phyloP scores from a whole-genome alignment of 2,329 filamentous ascomycete genomes.

The Cadophora gregata region DNA sequence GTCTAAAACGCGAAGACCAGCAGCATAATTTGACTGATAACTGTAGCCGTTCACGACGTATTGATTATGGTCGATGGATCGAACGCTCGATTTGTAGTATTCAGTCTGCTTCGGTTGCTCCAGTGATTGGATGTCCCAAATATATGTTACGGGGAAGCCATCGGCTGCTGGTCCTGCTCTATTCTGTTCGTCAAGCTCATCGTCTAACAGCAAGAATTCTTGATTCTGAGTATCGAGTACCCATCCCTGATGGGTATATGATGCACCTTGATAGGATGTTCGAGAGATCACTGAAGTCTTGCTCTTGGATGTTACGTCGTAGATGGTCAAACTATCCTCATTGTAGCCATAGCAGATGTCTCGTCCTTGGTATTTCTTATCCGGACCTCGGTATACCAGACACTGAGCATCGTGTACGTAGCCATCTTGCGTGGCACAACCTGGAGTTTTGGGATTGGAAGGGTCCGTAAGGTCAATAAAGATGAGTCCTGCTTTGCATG shows the following conservation, averaged over 20 bases:
- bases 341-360: constrained; percentile 31
- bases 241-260: constrained; percentile 58
- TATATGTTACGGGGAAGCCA: constrained; percentile 55
- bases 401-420: constrained; percentile 52
- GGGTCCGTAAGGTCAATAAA: constrained; percentile 56
- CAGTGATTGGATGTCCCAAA: constrained; percentile 53
- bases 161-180: constrained; percentile 49
- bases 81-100: constrained; percentile 48
- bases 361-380: constrained; percentile 28
- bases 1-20: constrained; percentile 48
- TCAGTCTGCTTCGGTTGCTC: constrained; percentile 50
- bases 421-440: constrained; percentile 55
- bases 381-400: constrained; percentile 33
- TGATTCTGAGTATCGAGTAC: constrained; percentile 25
- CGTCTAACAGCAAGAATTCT: constrained; percentile 24
- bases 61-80: constrained; percentile 54
- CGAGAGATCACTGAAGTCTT: constrained; percentile 50
- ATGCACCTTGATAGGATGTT: constrained; percentile 55
- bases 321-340: constrained; percentile 49
- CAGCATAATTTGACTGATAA: constrained; percentile 57
- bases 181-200: constrained; percentile 50
- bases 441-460: constrained; percentile 52
- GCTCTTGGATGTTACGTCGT: constrained; percentile 50
- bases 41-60: constrained; percentile 49
- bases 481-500: constrained; percentile 54